A percentile compares a stretch with the other conserved stretches of the same genome.
These are phyloP conservation scores for Claviceps quebecensis DNA, from an alignment of 2,329 filamentous ascomycete species.

Conservation along the genomic window DNA sequence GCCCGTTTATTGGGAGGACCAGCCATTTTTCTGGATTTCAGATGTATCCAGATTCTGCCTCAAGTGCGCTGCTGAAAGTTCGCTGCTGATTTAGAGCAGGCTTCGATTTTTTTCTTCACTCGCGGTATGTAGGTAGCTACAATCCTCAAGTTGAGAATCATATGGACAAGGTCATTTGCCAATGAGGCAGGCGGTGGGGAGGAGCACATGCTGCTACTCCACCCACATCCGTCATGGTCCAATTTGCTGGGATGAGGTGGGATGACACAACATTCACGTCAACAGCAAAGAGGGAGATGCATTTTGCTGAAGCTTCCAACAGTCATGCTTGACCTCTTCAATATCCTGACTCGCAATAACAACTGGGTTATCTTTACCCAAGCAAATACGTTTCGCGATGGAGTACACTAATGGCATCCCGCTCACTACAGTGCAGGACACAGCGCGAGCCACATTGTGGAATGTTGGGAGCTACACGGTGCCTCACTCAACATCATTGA, in stretches of 20 bases:
- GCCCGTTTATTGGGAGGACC: conserved; percentile 38
- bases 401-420: background rate
- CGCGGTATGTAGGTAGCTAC: too few species aligned
- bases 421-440: conserved; percentile 13
- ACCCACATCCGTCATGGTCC: background rate
- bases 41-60: background rate
- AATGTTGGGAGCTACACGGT: conserved; percentile 13
- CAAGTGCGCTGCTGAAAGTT: background rate
- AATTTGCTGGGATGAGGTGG: too few species aligned
- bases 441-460: conserved; percentile 13
- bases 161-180: background rate
- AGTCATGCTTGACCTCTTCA: background rate
- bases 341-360: background rate
- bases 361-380: background rate
- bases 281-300: background rate
- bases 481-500: conserved; percentile 16
- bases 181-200: conserved; percentile 9
- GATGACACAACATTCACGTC: background rate
- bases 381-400: background rate
- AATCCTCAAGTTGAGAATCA: background rate
- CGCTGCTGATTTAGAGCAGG: background rate
- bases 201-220: background rate
- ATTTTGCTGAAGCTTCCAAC: background rate
- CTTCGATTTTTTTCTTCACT: background rate
- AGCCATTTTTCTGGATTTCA: conserved; percentile 11